Percentiles rank a stretch among this genome's conserved stretches.
These are phyloP conservation scores for Poa pratensis DNA, from an alignment of 176 grass and related monocot species.

Conservation along the genomic window DNA sequence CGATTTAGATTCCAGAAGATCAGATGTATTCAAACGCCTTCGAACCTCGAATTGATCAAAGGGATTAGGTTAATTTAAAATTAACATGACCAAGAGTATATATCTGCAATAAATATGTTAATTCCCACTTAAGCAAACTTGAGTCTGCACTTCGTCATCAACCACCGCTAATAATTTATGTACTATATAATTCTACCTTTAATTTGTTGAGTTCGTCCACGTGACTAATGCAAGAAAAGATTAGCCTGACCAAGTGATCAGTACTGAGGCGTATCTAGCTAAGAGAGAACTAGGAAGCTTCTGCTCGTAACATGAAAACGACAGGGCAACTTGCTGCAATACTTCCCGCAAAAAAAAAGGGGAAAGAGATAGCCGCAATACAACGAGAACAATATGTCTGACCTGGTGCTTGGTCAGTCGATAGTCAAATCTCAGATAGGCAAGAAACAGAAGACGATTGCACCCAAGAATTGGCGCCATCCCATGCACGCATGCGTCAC, in stretches of 20 bases:
- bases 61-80: background rate
- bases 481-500: constrained; percentile 14
- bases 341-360: too few relatives aligned
- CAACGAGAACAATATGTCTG: background rate
- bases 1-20: background rate
- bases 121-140: background rate
- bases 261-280: background rate
- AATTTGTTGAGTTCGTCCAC: background rate
- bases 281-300: background rate
- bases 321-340: background rate
- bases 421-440: constrained; percentile 12
- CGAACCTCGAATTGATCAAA: background rate
- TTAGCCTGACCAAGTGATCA: background rate
- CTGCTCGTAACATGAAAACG: background rate
- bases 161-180: background rate
- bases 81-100: background rate
- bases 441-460: background rate
- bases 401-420: constrained; percentile 1
- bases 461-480: constrained; percentile 21
- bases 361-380: background rate
- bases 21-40: background rate
- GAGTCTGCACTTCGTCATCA: background rate
- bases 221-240: background rate
- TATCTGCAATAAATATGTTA: background rate
- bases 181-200: too few relatives aligned